Evolutionary conservation across 225 moss, liverwort and hornwort genomes (phyloP).

Genomic region (Neckera pumila): DNA sequence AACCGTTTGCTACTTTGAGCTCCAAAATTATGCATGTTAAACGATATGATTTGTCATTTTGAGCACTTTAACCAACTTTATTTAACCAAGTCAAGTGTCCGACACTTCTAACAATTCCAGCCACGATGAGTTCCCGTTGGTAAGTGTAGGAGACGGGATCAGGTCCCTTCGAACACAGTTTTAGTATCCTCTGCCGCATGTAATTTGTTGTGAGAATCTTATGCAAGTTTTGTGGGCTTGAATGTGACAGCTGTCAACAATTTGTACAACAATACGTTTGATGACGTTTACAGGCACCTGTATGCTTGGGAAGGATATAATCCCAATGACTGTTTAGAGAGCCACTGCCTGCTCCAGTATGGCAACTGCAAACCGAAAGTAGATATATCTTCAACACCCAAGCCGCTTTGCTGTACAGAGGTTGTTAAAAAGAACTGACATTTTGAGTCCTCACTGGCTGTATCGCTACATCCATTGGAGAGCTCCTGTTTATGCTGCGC

Average conservation of each 20-base stretch:
- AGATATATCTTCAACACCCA: neutral
- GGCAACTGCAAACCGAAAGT: neutral
- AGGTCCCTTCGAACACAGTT: neutral
- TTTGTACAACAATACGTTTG: slow-evolving; percentile 79
- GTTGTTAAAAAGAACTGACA: slow-evolving; percentile 3
- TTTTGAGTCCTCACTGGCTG: neutral
- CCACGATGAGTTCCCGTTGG: neutral
- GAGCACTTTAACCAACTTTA: neutral
- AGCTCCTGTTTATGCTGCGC: slow-evolving; percentile 2
- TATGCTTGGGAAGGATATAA: slow-evolving; percentile 77
- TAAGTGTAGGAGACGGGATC: neutral
- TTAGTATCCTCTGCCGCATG: neutral
- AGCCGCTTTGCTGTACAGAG: slow-evolving; percentile 23
- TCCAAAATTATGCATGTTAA: neutral
- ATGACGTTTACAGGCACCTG: slow-evolving; percentile 88
- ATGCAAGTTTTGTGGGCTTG: neutral
- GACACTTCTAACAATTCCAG: neutral
- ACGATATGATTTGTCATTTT: neutral
- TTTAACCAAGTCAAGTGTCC: neutral
- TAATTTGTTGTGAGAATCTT: neutral
- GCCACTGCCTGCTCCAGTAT: neutral
- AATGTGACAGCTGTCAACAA: slow-evolving; percentile 53
- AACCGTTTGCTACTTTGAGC: neutral
- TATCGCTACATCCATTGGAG: neutral
- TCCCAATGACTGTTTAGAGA: slow-evolving; percentile 32